These are phyloP conservation scores for Salvia splendens DNA, from an alignment of 257 asterid genomes.

Conservation along the genomic window DNA sequence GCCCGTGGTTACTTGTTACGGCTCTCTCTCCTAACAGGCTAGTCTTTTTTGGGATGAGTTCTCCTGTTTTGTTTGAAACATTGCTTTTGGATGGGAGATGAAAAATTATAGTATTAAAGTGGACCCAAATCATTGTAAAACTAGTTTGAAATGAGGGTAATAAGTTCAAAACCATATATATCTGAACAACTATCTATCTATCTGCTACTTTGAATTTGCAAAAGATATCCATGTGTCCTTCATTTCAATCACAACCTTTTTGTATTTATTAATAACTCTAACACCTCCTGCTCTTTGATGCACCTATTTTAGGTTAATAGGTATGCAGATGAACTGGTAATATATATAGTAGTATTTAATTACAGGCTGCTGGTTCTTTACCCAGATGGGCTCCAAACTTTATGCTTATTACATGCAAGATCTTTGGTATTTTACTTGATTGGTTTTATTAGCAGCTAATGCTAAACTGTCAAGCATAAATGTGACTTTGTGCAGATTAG, in stretches of 20 bases:
- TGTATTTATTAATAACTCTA: not conserved
- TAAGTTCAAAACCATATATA: too few relatives aligned
- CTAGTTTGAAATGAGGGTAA: too few relatives aligned
- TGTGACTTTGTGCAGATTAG: not conserved
- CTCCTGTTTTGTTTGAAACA: too few relatives aligned
- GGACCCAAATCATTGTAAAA: too few relatives aligned
- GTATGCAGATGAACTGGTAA: not conserved
- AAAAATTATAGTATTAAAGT: too few relatives aligned
- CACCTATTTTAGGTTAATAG: not conserved
- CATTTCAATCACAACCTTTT: too few relatives aligned
- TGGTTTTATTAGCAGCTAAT: not conserved
- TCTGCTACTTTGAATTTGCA: not conserved
- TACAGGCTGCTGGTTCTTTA: not conserved
- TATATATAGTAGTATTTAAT: not conserved
- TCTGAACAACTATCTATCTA: not conserved
- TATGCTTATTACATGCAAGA: too few relatives aligned
- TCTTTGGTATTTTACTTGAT: not conserved
- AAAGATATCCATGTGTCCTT: too few relatives aligned
- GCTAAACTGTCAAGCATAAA: not conserved
- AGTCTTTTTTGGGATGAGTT: too few relatives aligned
- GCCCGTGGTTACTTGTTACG: too few relatives aligned
- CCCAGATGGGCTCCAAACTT: not conserved
- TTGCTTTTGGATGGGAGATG: too few relatives aligned
- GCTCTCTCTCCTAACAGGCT: too few relatives aligned
- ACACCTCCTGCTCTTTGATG: slow-evolving; percentile 3